Evolutionary conservation across 345 rosid species (phyloP).

Genomic region (Cardamine resedifolia): DNA sequence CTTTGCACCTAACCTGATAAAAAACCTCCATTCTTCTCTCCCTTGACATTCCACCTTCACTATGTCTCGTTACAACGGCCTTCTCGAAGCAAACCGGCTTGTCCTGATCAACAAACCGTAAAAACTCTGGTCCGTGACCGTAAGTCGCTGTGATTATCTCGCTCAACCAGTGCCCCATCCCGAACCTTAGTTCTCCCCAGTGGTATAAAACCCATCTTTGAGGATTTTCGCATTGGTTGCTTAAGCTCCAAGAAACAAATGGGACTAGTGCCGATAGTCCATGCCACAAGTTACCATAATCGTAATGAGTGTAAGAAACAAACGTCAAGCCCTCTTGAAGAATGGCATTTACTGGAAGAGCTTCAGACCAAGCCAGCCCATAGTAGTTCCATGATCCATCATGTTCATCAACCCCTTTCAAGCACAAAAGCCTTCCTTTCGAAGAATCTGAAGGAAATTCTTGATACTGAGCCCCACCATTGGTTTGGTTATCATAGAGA

Average conservation of each 20-base stretch:
- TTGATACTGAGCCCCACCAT: constrained; percentile 63
- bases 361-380: constrained; percentile 65
- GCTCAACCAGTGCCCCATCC: constrained; percentile 54
- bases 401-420: constrained; percentile 58
- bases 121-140: constrained; percentile 37
- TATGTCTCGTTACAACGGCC: constrained; percentile 79
- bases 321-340: constrained; percentile 62
- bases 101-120: constrained; percentile 34
- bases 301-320: constrained; percentile 65
- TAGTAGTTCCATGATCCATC: constrained; percentile 77
- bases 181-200: constrained; percentile 64
- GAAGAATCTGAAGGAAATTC: constrained; percentile 66
- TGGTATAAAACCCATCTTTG: constrained; percentile 66
- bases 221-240: constrained; percentile 49
- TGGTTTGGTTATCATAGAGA: constrained; percentile 51
- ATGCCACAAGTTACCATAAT: constrained; percentile 70
- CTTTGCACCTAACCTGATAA: constrained; percentile 60
- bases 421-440: constrained; percentile 52
- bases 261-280: constrained; percentile 56
- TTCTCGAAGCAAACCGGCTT: constrained; percentile 67
- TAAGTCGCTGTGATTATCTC: constrained; percentile 52
- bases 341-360: constrained; percentile 55
- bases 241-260: constrained; percentile 65
- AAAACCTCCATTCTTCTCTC: constrained; percentile 60
- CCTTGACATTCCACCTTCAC: constrained; percentile 76